These are phyloP conservation scores for Ophiostoma sp. DNA, from an alignment of 2,329 filamentous ascomycete genomes.

Conservation along the genomic window DNA sequence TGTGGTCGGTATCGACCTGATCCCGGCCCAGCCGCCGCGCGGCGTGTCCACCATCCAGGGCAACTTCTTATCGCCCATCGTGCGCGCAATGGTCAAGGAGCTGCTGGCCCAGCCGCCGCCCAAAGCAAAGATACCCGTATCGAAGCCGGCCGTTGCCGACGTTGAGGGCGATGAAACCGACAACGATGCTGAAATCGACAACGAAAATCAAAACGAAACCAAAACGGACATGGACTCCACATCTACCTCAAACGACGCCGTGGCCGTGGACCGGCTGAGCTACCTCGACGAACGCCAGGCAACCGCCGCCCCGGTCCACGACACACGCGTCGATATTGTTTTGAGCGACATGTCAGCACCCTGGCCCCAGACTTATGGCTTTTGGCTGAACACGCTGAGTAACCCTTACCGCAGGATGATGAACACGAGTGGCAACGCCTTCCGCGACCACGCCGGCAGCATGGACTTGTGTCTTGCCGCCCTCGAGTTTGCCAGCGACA, in stretches of 20 bases:
- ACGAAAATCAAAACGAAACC: constrained; percentile 24
- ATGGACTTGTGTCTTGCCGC: constrained; percentile 93
- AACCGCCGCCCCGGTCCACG: constrained; percentile 29
- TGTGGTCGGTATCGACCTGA: constrained; percentile 87
- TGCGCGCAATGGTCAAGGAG: constrained; percentile 71
- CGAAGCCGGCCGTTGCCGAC: neutral
- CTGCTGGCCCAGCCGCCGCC: constrained; percentile 55
- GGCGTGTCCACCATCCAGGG: constrained; percentile 95
- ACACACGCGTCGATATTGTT: constrained; percentile 69
- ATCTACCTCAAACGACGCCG: constrained; percentile 24
- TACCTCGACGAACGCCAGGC: constrained; percentile 62
- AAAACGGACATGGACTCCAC: neutral
- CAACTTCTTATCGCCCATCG: constrained; percentile 71
- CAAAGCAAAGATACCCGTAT: constrained; percentile 8
- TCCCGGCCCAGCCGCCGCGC: constrained; percentile 82
- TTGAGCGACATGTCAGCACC: constrained; percentile 99
- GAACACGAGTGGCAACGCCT: constrained; percentile 88
- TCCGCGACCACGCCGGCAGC: constrained; percentile 85
- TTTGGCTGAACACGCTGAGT: constrained; percentile 85
- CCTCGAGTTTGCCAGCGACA: constrained; percentile 77
- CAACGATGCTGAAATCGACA: neutral
- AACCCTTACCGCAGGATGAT: constrained; percentile 97
- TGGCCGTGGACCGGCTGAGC: constrained; percentile 45
- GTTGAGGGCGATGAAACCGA: neutral
- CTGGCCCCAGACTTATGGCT: constrained; percentile 76